These are phyloP conservation scores for Cynanchum wilfordii DNA, from an alignment of 257 asterid species.

Conservation along the genomic window DNA sequence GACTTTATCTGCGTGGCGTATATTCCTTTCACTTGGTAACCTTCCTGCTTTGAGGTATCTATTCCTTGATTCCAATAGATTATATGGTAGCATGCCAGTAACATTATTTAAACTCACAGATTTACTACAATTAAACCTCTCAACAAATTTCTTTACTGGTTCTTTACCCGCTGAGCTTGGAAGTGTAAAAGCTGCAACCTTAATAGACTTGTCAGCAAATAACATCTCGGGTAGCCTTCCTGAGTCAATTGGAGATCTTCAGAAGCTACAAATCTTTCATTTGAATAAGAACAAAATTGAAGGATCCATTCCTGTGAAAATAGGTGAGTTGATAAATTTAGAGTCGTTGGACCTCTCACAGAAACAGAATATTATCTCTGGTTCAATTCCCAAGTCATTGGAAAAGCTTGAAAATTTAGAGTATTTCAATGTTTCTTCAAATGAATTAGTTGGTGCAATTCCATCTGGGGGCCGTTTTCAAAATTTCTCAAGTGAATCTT, in stretches of 20 bases:
- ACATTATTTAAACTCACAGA: too few relatives aligned
- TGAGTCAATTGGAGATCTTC: not conserved
- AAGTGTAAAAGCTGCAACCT: not conserved
- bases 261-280: not conserved
- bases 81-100: too few relatives aligned
- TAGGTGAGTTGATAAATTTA: not conserved
- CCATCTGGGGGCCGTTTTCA: not conserved
- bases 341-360: not conserved
- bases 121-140: not conserved
- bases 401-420: not conserved
- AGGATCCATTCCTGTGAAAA: not conserved
- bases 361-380: not conserved
- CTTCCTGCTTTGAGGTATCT: too few relatives aligned
- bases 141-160: not conserved
- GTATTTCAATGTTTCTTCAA: not conserved
- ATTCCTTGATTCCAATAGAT: too few relatives aligned
- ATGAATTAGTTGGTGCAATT: not conserved
- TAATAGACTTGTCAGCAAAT: not conserved
- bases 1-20: too few relatives aligned
- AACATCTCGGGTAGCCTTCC: not conserved
- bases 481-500: too few relatives aligned
- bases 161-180: not conserved
- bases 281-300: not conserved
- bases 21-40: too few relatives aligned
- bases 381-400: not conserved